Evolutionary conservation across 2,329 filamentous ascomycete genomes (phyloP).

Genomic region (Torrubiella hemipterigena): DNA sequence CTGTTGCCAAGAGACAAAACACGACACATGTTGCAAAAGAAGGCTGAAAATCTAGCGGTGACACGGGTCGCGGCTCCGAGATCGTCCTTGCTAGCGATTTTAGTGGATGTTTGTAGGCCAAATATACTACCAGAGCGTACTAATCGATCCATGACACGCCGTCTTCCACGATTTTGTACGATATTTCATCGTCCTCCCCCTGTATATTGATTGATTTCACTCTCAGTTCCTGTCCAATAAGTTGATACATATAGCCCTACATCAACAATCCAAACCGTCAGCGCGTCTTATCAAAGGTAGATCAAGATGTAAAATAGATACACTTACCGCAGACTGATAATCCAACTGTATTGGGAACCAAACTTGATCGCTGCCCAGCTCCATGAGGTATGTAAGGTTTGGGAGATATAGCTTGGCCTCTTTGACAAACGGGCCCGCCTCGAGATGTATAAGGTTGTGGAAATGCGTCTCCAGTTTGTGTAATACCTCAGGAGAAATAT

Average conservation of each 20-base stretch:
- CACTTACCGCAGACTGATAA: neutral
- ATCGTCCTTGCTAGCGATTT: no score
- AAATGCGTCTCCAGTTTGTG: neutral
- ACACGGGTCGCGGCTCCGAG: no score
- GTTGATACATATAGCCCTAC: neutral
- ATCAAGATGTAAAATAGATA: no score
- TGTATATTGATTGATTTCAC: neutral
- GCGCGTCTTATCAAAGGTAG: neutral
- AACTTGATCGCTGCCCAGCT: neutral
- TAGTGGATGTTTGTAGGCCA: no score
- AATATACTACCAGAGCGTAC: no score
- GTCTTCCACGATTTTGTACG: neutral
- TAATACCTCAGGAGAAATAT: neutral
- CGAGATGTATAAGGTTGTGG: neutral
- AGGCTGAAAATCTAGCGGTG: no score
- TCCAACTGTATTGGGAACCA: neutral
- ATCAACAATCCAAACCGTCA: neutral
- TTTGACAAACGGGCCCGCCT: neutral
- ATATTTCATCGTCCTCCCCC: neutral
- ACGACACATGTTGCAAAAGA: no score
- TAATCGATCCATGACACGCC: neutral
- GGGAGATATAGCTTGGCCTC: neutral
- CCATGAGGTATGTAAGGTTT: neutral
- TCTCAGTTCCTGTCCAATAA: neutral
- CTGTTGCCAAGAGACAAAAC: no score